Evolutionary conservation across 805 yeast species (phyloP).

Genomic region (Scheffersomyces stipitis): DNA sequence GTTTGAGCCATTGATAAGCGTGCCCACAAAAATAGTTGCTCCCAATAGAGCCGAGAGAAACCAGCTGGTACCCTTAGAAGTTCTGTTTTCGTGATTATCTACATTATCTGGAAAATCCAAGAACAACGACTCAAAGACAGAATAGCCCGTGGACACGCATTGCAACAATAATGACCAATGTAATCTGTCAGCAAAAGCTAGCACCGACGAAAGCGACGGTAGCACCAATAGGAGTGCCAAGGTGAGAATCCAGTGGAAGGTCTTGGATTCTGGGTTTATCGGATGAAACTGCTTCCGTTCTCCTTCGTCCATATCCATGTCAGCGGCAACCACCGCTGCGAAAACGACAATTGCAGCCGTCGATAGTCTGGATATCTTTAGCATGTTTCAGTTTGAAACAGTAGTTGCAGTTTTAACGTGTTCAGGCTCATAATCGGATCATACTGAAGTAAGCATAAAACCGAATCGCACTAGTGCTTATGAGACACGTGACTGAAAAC

Average conservation of each 20-base stretch:
- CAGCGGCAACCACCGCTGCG: slow-evolving; percentile 5
- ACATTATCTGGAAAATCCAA: slow-evolving; percentile 61
- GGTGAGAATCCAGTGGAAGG: slow-evolving; percentile 66
- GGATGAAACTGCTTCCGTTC: slow-evolving; percentile 41
- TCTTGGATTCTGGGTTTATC: slow-evolving; percentile 49
- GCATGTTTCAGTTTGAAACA: too few relatives aligned
- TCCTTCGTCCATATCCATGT: slow-evolving; percentile 27
- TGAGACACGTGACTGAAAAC: too few relatives aligned
- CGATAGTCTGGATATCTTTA: too few relatives aligned
- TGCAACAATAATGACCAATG: slow-evolving; percentile 49
- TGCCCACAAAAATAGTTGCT: slow-evolving; percentile 51
- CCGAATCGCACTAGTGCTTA: too few relatives aligned
- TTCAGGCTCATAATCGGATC: too few relatives aligned
- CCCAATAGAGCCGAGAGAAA: slow-evolving; percentile 50
- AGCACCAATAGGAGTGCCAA: slow-evolving; percentile 46
- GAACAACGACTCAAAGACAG: slow-evolving; percentile 55
- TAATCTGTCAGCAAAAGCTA: slow-evolving; percentile 53
- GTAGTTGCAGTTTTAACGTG: too few relatives aligned
- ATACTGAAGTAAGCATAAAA: too few relatives aligned
- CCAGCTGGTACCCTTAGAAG: slow-evolving; percentile 71
- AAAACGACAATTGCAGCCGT: too few relatives aligned
- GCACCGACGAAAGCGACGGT: slow-evolving; percentile 56
- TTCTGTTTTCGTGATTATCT: slow-evolving; percentile 63
- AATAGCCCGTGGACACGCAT: slow-evolving; percentile 46
- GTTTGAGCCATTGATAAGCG: slow-evolving; percentile 53